Evolutionary conservation across 805 yeast genomes (phyloP), one percentile per base, ranked within the genome.

Genomic region (Candida anglica): DNA sequence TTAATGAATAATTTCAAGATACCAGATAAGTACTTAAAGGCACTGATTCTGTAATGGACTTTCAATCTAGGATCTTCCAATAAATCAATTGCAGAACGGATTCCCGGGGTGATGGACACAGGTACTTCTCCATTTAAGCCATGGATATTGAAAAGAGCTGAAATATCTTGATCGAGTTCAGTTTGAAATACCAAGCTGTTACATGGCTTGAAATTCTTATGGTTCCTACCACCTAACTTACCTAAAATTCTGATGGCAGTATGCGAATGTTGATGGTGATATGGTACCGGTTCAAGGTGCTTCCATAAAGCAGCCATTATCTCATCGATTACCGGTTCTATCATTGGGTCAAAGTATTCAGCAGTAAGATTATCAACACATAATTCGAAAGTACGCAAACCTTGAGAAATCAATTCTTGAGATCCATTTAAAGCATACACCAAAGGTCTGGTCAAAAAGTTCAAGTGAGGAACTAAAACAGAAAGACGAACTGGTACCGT

Each of bases 341-440:
- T 80, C 53, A 93, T 89, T 2, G 98, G 98, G 49, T 93, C 98
- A 57, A 93, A 88, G 56, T 89, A 93, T 44, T 89, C 95, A 0
- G 98, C 95, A 0, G 98, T 94, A 40, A 93, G 60, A 50, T 94
- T 93, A 50, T 93, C 99, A 16, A 93, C 96, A 53, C 98, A 93
- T 5, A 93, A 69, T 53, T 93, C 99, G 38, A 93, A 74, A 0
- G 98, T 94, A 42, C 99, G 69, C 42, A 93, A 65, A 29, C 99
- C 99, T 58, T 93, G 98, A 30, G 89, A 79, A 1, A 93, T 93
- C 27, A 94, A 73, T 42, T 93, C 99, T 41, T 81, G 96, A 1
- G 87, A 73, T 0, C 96, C 95, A 51, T 85, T 85, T 41, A 93
- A 65, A 0, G 99, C 97, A 43, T 79, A 77, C 0, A 91, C 97